A percentile compares a stretch with the other conserved stretches of the same genome.
These are phyloP conservation scores for Cardamine chenopodiifolia DNA, from an alignment of 345 rosid species.

Conservation along the genomic window DNA sequence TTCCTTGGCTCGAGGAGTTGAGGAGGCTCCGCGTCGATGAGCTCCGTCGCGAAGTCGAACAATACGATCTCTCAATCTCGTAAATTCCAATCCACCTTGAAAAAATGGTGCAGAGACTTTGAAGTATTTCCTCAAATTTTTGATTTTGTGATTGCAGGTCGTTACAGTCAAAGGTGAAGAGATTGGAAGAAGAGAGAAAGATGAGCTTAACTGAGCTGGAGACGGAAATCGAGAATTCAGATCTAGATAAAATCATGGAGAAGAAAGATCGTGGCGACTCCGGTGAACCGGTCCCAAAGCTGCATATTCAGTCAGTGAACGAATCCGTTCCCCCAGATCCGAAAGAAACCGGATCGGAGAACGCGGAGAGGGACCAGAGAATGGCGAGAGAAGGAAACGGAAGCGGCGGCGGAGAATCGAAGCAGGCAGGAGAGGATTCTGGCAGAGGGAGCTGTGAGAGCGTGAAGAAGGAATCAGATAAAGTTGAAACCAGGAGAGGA, in stretches of 20 bases:
- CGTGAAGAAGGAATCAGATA: conserved; percentile 39
- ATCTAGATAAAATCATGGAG: conserved; percentile 40
- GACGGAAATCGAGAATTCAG: conserved; percentile 44
- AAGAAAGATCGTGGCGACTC: too few species aligned
- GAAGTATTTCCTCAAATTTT: background rate
- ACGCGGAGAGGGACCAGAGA: conserved; percentile 24
- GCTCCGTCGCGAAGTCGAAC: conserved; percentile 63
- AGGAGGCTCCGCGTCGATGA: conserved; percentile 61
- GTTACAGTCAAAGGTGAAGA: conserved; percentile 64
- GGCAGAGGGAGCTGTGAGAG: conserved; percentile 47
- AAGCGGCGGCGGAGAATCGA: background rate
- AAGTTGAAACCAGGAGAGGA: conserved; percentile 30
- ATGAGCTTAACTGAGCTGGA: conserved; percentile 34
- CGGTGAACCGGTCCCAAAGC: background rate
- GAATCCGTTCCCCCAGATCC: conserved; percentile 49
- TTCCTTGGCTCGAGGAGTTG: conserved; percentile 55
- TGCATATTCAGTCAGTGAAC: background rate
- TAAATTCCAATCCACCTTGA: conserved; percentile 27
- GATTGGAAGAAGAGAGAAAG: conserved; percentile 60
- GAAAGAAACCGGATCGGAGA: conserved; percentile 39
- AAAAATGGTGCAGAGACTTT: background rate
- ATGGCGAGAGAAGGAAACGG: conserved; percentile 5
- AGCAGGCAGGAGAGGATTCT: conserved; percentile 42
- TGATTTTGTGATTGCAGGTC: conserved; percentile 34
- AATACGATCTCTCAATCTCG: conserved; percentile 56